Conservation (phyloP, 257 asterid species). For the Lithospermum erythrorhizon region DNA sequence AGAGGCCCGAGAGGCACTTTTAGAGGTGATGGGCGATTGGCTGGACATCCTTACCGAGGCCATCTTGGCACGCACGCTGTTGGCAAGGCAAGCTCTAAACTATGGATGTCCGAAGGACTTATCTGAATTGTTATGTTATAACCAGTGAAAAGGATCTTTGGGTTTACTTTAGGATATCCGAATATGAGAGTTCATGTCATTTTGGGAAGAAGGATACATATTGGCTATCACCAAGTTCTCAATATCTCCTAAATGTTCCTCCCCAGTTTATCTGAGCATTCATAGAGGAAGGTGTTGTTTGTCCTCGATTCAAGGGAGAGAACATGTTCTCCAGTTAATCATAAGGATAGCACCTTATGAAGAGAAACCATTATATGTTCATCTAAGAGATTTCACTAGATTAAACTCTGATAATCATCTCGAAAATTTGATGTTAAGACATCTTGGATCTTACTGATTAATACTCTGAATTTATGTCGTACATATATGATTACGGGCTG, state of each 20-base stretch:
- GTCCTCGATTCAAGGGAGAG: conserved; percentile 33
- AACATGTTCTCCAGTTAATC: conserved; percentile 17
- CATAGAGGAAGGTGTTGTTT: conserved; percentile 27
- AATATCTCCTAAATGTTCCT: conserved; percentile 24
- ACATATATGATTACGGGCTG: conserved; percentile 20
- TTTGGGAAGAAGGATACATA: conserved; percentile 35
- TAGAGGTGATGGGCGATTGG: conserved; percentile 51
- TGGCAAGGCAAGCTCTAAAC: conserved; percentile 95
- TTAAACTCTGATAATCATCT: conserved; percentile 8
- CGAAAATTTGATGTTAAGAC: conserved; percentile 19
- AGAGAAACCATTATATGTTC: not conserved
- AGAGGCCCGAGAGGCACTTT: conserved; percentile 51
- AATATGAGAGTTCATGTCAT: conserved; percentile 27
- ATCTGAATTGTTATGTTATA: conserved; percentile 41
- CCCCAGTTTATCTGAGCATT: conserved; percentile 26
- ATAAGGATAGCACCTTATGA: conserved; percentile 1
- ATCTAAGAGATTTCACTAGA: not conserved
- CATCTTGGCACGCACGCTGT: conserved; percentile 19
- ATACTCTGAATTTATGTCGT: conserved; percentile 21
- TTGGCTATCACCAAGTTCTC: conserved; percentile 26
- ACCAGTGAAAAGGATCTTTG: conserved; percentile 34
- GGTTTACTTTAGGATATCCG: conserved; percentile 30
- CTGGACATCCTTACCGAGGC: conserved; percentile 4
- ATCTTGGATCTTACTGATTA: conserved; percentile 23
- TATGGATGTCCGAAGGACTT: conserved; percentile 59